phyloP scores from a whole-genome alignment of 345 rosid species.

The Eucalyptus pauciflora region DNA sequence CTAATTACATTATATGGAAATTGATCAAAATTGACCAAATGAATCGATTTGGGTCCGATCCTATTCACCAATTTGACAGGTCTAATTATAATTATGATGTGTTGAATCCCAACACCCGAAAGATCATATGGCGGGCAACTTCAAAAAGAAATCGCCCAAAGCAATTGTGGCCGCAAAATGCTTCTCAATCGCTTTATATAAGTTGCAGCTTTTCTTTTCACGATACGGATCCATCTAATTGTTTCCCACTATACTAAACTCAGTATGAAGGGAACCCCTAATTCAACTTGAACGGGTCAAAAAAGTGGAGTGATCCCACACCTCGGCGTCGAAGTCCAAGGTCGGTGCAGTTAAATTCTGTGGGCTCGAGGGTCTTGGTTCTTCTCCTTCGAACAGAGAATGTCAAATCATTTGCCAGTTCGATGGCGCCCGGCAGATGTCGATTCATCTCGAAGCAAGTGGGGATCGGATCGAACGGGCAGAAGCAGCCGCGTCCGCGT shows the following conservation, averaged over 20 bases:
- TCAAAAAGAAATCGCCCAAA: not conserved
- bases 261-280: not conserved
- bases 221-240: not conserved
- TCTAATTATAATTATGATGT: rapidly evolving
- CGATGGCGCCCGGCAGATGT: not conserved
- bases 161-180: not conserved
- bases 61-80: rapidly evolving
- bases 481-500: not conserved
- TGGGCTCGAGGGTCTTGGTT: not conserved
- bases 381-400: not conserved
- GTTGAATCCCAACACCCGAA: not conserved
- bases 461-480: not conserved
- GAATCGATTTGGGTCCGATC: rapidly evolving
- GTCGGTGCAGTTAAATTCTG: not conserved
- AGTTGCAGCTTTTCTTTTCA: not conserved
- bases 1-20: rapidly evolving
- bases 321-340: not conserved
- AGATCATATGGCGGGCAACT: not conserved
- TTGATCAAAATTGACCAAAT: not conserved
- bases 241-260: not conserved
- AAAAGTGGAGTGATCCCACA: not conserved
- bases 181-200: not conserved
- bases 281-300: not conserved
- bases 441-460: not conserved
- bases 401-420: not conserved